Evolutionary conservation across 1,284 basidiomycete genomes (phyloP).

Genomic region (Acaromyces ingoldii): DNA sequence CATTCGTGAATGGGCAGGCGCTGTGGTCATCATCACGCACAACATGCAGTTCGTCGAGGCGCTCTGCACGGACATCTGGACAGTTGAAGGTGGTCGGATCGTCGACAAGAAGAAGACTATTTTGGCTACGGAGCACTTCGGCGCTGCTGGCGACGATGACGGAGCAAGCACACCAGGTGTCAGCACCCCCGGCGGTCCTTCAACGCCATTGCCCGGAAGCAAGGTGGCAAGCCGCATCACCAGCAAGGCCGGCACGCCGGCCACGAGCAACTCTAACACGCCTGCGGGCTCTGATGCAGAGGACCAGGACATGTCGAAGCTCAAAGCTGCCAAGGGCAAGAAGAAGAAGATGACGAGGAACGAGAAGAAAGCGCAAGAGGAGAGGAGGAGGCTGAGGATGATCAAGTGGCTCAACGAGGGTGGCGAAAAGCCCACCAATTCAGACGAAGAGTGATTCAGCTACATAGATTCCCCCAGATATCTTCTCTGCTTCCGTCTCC

Average conservation of each 20-base stretch:
- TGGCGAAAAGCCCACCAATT: constrained; percentile 46
- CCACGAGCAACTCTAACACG: constrained; percentile 51
- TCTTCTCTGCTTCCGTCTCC: too few species aligned
- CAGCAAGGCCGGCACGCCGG: constrained; percentile 50
- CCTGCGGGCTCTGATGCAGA: constrained; percentile 55
- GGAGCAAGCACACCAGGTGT: constrained; percentile 63
- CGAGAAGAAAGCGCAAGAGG: constrained; percentile 50
- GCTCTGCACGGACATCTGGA: constrained; percentile 59
- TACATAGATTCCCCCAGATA: background rate
- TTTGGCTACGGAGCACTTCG: constrained; percentile 71
- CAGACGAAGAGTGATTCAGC: constrained; percentile 35
- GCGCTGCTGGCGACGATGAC: constrained; percentile 51
- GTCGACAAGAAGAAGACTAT: constrained; percentile 81
- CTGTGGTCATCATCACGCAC: constrained; percentile 95
- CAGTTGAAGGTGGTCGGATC: constrained; percentile 67
- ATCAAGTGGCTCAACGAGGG: constrained; percentile 43
- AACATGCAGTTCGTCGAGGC: constrained; percentile 57
- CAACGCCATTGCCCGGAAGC: constrained; percentile 52
- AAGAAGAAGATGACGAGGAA: constrained; percentile 50
- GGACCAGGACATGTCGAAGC: constrained; percentile 45
- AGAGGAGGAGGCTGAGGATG: constrained; percentile 42
- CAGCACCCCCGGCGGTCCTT: constrained; percentile 60
- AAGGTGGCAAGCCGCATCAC: constrained; percentile 51
- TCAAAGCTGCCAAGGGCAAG: constrained; percentile 51
- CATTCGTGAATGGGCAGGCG: constrained; percentile 92